Evolutionary conservation across 345 rosid genomes (phyloP).

Genomic region (Acer negundo): DNA sequence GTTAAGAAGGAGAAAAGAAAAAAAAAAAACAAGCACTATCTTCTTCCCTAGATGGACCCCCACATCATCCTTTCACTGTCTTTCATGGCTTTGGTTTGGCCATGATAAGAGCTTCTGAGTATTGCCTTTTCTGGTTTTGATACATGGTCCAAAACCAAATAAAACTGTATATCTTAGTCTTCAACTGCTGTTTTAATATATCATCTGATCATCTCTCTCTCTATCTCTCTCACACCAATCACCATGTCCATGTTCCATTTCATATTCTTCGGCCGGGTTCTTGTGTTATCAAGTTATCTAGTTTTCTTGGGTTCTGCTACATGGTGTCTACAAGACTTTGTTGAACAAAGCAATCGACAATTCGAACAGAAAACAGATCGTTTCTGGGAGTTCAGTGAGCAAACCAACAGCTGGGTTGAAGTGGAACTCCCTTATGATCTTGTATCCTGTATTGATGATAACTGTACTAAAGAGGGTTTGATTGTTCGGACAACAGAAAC

Average conservation of each 20-base stretch:
- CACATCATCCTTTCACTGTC: constrained; percentile 1
- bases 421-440: constrained; percentile 65
- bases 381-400: constrained; percentile 64
- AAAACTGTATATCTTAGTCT: constrained; percentile 29
- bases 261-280: constrained; percentile 32
- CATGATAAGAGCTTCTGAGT: constrained; percentile 15
- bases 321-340: constrained; percentile 31
- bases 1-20: not conserved
- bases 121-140: constrained; percentile 9
- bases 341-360: constrained; percentile 29
- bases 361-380: constrained; percentile 63
- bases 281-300: constrained; percentile 25
- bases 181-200: constrained; percentile 24
- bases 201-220: not conserved
- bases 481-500: constrained; percentile 30
- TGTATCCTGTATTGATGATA: constrained; percentile 51
- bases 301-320: constrained; percentile 31
- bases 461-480: constrained; percentile 57
- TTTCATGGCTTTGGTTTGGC: constrained; percentile 19
- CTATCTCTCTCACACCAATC: constrained; percentile 15
- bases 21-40: not conserved
- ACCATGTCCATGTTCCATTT: constrained; percentile 37
- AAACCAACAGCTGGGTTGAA: constrained; percentile 60
- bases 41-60: constrained; percentile 24
- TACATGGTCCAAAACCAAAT: constrained; percentile 22